Base-by-base conservation (phyloP, 352 stramenopile genomes). In the Phytophthora pisi region DNA sequence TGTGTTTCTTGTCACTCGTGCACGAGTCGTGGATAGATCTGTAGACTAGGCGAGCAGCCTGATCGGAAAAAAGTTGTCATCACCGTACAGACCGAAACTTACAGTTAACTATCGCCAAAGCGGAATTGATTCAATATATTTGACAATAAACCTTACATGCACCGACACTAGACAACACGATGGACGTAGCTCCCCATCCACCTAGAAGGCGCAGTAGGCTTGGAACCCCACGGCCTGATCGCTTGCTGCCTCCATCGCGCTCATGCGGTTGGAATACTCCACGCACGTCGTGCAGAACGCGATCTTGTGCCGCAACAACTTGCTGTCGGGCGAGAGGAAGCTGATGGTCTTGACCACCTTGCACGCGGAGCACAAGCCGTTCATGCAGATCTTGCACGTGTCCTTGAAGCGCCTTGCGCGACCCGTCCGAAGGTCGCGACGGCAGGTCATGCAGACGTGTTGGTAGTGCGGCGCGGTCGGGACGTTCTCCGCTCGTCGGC, bases 231-330 rank as follows among this genome's bases (percentile, higher is more conserved):
- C 61, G 0, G 74, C 72, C 56, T 75, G 64, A n/a, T 75, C 72
- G 7, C 58, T 61, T 46, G 64, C 56, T 51, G 61, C 64, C 16
- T 66, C 40, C 20, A 74, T 30, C 6, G 75, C 70, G 50, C 72
- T 72, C 67, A 71, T 73, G 9, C 65, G 59, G 53, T 71, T 72
- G 11, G 78, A 68, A 51, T 84, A 68, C 53, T 61, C 72, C 20
- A 84, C 51, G 51, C 77, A 82, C 38, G 64, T 62, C 11, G 66
- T 52, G 51, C 77, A 85, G 42, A 85, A 81, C 0, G 67, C 61
- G 43, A 81, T 68, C 50, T 75, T 81, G 46, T 61, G 72, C 10
- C 57, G 68, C 51, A 77, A 4, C 4, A 81, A 47, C 38, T 65
- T 72, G 31, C 72, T 45, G 11, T 70, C 49, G 8, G 70, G 74